Conservation (phyloP, 495 filamentous ascomycete genomes). For the Neurospora hispaniola region DNA sequence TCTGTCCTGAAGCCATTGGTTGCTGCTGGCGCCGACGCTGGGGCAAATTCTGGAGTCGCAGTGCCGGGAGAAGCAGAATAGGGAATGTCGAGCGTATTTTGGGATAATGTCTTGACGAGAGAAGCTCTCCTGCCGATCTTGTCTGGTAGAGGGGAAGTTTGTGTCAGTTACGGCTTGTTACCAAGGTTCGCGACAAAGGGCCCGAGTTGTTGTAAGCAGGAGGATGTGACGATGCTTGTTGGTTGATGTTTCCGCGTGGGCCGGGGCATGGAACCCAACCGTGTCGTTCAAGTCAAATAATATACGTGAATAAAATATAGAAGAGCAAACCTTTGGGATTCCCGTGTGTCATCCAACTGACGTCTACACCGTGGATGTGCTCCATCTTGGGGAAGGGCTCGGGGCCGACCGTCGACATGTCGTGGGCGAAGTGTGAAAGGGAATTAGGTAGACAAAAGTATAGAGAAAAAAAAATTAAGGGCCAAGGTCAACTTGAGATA, state of each 20-base stretch:
- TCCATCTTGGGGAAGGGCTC: constrained; percentile 39
- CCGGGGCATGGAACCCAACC: background rate
- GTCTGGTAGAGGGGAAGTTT: constrained; percentile 5
- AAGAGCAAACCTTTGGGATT: constrained; percentile 35
- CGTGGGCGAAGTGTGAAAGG: background rate
- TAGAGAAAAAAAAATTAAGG: background rate
- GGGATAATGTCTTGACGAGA: constrained; percentile 12
- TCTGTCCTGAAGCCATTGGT: constrained; percentile 7
- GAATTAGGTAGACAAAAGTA: background rate
- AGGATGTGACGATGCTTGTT: background rate
- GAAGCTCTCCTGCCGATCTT: constrained; percentile 11
- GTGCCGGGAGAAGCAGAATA: background rate
- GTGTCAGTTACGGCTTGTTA: background rate
- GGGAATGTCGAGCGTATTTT: constrained; percentile 10
- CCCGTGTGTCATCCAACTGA: constrained; percentile 54
- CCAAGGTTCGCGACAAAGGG: background rate
- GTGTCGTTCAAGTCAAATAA: background rate
- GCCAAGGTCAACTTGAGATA: background rate
- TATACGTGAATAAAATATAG: background rate
- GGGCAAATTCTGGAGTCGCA: constrained; percentile 1
- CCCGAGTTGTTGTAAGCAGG: background rate
- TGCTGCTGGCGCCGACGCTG: background rate
- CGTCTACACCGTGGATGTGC: constrained; percentile 53
- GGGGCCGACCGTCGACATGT: background rate
- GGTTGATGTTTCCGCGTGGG: background rate